Base-by-base conservation (phyloP, 1,284 basidiomycete species). In the Apiotrichum laibachii region DNA sequence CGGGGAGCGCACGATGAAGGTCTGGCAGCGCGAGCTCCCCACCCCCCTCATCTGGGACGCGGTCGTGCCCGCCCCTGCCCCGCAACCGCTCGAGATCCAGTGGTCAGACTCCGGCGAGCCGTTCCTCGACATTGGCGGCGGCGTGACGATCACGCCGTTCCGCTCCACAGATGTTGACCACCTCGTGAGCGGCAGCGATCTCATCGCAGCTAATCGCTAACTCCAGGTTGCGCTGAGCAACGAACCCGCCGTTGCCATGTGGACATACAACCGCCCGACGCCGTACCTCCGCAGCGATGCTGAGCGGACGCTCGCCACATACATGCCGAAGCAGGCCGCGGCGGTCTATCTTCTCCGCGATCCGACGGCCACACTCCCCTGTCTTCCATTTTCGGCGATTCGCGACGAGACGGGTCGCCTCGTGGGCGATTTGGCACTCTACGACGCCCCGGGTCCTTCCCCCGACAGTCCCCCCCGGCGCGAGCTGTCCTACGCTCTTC, bases 221-320 rank as follows among this genome's bases (percentile, higher is more conserved):
- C 45, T 26, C 21, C 26, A 39, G 45, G 33, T 55, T 9, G 53
- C 26, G 53, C 45, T 55, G 15, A 40, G 44, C 35, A 55, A 55
- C 22, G 12, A 16, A 7, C 53, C 45, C 9, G 37, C 15, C 10
- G 53, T 55, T 9, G 35, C 34, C 2, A 33, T 15, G 18, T 55
- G 53, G 53, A 37, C 53, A 3, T 45, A 55, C 21, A 39, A 13
- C 22, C 44, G 53, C 16, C 34, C 53, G 11, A 37, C 13, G 22
- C 53, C 53, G 15, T 55, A 31, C 43, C 21, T 21, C 13, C 22
- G 13, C 5, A 15, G 12, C 6, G 16, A 47, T 21, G 53, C 53
- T 5, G 26, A 21, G 8, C 12, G 3, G 12, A 7, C 18, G 21
- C 46, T 55, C 13, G 46, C 48, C 35, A 19, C 5, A 9, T 39